These are phyloP conservation scores for Rhizopogon roseolus DNA, from an alignment of 768 basidiomycete genomes.

Conservation along the genomic window DNA sequence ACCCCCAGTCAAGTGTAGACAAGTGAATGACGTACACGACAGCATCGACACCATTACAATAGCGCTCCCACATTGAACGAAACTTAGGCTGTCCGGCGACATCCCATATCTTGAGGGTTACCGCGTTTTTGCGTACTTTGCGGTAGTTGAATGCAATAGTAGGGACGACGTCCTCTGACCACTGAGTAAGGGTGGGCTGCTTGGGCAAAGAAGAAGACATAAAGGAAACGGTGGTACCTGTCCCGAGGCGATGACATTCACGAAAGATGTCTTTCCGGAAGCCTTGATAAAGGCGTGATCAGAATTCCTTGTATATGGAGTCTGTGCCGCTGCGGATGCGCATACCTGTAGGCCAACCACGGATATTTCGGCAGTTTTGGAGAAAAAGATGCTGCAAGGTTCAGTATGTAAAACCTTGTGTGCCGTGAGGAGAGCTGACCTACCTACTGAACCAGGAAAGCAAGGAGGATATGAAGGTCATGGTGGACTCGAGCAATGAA, in stretches of 20 bases:
- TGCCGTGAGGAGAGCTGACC: constrained; percentile 1
- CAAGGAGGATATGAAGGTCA: constrained; percentile 49
- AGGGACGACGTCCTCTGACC: constrained; percentile 95
- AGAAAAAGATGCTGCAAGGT: constrained; percentile 67
- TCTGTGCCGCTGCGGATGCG: background rate
- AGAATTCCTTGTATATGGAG: background rate
- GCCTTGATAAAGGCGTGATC: constrained; percentile 43
- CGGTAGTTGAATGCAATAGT: constrained; percentile 92
- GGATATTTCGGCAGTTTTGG: constrained; percentile 82
- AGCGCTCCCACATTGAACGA: constrained; percentile 93
- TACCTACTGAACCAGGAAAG: constrained; percentile 55
- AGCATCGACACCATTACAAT: constrained; percentile 90
- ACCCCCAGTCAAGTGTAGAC: background rate
- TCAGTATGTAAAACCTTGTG: background rate
- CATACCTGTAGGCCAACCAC: constrained; percentile 86
- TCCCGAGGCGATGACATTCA: constrained; percentile 86
- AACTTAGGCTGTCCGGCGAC: constrained; percentile 94
- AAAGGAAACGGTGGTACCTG: constrained; percentile 41
- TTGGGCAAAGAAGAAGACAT: constrained; percentile 1
- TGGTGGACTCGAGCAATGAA: constrained; percentile 12
- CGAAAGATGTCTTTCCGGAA: constrained; percentile 92
- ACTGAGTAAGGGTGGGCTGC: constrained; percentile 38
- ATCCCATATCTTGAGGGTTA: constrained; percentile 93
- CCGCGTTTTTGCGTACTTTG: constrained; percentile 84
- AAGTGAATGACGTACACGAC: constrained; percentile 58